Conservation (phyloP, 2,329 filamentous ascomycete species). For the Gnomoniopsis sp. region DNA sequence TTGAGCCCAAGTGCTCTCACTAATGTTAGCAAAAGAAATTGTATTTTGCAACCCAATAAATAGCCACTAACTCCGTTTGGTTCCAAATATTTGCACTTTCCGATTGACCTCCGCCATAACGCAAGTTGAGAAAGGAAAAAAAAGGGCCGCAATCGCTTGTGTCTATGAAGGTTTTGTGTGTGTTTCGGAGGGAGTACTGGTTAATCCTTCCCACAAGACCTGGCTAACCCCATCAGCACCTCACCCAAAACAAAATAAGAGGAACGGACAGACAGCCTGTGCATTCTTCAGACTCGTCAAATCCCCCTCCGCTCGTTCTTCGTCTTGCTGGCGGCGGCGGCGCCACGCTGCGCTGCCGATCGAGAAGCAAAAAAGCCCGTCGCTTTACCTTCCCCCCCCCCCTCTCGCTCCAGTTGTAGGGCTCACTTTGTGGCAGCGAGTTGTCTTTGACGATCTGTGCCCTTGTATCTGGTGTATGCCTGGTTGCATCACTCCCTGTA, state of each 20-base stretch:
- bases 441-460: neutral
- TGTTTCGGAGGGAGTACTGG: neutral
- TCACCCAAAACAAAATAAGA: neutral
- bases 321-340: neutral
- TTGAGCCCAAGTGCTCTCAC: too few relatives aligned
- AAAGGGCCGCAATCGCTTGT: neutral
- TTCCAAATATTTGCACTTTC: slow-evolving; percentile 17
- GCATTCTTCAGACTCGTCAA: neutral
- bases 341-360: neutral
- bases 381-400: neutral
- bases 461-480: neutral
- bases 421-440: neutral
- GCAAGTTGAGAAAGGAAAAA: neutral
- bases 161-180: neutral
- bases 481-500: neutral
- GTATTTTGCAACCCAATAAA: slow-evolving; percentile 17
- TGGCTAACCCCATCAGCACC: neutral
- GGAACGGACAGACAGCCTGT: neutral
- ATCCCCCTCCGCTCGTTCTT: neutral
- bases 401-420: neutral
- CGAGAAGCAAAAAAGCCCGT: neutral
- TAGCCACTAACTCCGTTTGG: slow-evolving; percentile 20
- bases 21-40: slow-evolving; percentile 2
- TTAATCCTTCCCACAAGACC: neutral
- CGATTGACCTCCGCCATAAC: slow-evolving; percentile 12